Evolutionary conservation across 129 eudicot genomes (phyloP), one percentile per base, ranked within the genome.

Genomic region (Kitagawia praeruptora): DNA sequence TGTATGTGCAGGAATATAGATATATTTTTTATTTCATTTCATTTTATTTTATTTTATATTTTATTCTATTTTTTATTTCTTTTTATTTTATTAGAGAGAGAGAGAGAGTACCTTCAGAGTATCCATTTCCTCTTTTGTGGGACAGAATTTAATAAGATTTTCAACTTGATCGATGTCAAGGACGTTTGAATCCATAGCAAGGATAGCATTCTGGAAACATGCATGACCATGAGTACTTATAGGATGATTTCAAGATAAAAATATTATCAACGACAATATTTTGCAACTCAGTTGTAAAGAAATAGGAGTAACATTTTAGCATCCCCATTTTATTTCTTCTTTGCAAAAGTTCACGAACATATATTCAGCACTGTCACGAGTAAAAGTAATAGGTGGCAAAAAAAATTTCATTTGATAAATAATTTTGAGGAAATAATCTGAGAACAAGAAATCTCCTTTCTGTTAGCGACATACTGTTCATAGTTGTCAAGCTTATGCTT

Each of bases 111-210:
- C 98, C 98, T 90, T 95, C 76, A 95, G 81, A 19, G 87, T 85
- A 82, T 92, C 96, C 93, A 92, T 94, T 83, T 94, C 98, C 82
- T 94, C 98, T 92, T 94, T 94, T 41, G 98, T 92, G 2, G 98
- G 98, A 77, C 97, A 92, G 75, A 94, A 94, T 77, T 94, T 94
- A 67, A 92, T 94, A 78, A 95, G 92, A 86, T 90, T 92, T 81
- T 95, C 98, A 82, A 94, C 92, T 89, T 94, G 98, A 80, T 94
- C 98, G 48, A 92, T 92, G 86, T 94, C 97, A 89, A 94, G 78
- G 56, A 89, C 87, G 46, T 91, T 82, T 79, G 96, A 88, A 80
- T 94, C 93, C 91, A 94, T 87, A 74, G 97, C 93, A 81, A 94
- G 88, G 81, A 94, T 83, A 19, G 98, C 93, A 39, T 86, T 94